Evolutionary conservation across 345 rosid species (phyloP), one percentile per base, ranked within the genome.

Genomic region (Brassica rapa): DNA sequence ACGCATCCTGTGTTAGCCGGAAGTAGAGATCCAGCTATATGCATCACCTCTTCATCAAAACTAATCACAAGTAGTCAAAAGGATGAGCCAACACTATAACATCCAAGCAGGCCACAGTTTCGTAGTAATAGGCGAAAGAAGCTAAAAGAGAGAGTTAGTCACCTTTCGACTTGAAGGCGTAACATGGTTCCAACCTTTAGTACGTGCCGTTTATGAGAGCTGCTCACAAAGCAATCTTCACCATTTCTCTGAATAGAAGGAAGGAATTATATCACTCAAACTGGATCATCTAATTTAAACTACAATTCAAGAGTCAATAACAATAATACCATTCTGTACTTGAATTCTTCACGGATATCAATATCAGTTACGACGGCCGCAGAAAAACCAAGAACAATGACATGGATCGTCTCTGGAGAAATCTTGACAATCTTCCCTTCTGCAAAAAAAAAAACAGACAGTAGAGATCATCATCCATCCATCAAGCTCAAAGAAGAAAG

Each of bases 101-200:
- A 43, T 37, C 39, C 55, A 21, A 57, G 10, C 53, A 33, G 23
- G 24, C 27, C 9, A 9, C 61, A 12, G 24, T 19, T 55, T 7
- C 25, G 30, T 7, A 19, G 21, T 55, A 19, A 55, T 56, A 30
- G 1, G 3, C n/a, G 35, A 76, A 8, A 75, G 59, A 71, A 21
- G 23, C n/a, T 14, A 35, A 25, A 41, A 60, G 25, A n/a, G 29
- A 19, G 30, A 21, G 62, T 49, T 25, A n/a, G 27, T 84, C 72
- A 94, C 98, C 97, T 94, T 83, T 88, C 88, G 69, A 91, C 95
- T 21, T 69, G 76, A 82, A 92, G 90, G 4, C 91, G 89, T 74
- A 91, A 83, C 86, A 79, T 74, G n/a, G 89, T 86, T 73, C 94
- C 98, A 73, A 87, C 85, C 82, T 88, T 91, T 27, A 94, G 86